These are phyloP conservation scores for Sporisorium exsertum DNA, from an alignment of 1,284 basidiomycete genomes.

Conservation along the genomic window DNA sequence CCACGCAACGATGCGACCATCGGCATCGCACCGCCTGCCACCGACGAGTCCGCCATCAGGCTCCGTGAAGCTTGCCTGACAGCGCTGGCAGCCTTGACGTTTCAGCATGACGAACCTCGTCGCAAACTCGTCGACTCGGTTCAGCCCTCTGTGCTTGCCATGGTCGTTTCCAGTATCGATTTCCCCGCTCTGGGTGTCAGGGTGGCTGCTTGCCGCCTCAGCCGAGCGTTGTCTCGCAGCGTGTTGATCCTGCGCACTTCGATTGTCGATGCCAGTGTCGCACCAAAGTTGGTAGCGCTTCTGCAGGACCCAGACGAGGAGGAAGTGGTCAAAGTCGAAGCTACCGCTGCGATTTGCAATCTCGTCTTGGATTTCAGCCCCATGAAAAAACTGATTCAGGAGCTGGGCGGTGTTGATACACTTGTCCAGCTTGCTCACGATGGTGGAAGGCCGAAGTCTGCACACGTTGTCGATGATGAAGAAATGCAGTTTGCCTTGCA, in stretches of 20 bases:
- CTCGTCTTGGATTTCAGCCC: conserved; percentile 64
- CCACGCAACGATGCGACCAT: conserved; percentile 21
- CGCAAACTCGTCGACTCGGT: conserved; percentile 54
- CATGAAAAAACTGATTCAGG: conserved; percentile 59
- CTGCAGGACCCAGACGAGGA: conserved; percentile 49
- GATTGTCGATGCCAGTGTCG: conserved; percentile 62
- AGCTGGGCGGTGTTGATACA: conserved; percentile 50
- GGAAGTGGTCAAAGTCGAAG: conserved; percentile 56
- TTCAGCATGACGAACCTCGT: conserved; percentile 59
- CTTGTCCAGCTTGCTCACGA: conserved; percentile 46
- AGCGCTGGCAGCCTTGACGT: conserved; percentile 56
- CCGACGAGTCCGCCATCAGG: conserved; percentile 52
- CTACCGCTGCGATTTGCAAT: conserved; percentile 61
- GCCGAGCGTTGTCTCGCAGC: conserved; percentile 59
- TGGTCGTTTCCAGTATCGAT: conserved; percentile 51
- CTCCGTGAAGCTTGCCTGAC: conserved; percentile 59
- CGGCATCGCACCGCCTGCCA: conserved; percentile 32
- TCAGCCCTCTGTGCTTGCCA: conserved; percentile 50
- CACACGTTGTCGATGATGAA: conserved; percentile 12
- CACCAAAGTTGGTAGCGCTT: conserved; percentile 53
- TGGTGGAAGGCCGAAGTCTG: conserved; percentile 1
- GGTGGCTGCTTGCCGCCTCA: conserved; percentile 58
- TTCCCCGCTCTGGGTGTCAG: conserved; percentile 58
- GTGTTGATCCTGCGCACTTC: conserved; percentile 61
- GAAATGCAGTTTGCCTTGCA: conserved; percentile 22